These are phyloP conservation scores for Adansonia grandidieri DNA, from an alignment of 441 rosid species.

Conservation along the genomic window DNA sequence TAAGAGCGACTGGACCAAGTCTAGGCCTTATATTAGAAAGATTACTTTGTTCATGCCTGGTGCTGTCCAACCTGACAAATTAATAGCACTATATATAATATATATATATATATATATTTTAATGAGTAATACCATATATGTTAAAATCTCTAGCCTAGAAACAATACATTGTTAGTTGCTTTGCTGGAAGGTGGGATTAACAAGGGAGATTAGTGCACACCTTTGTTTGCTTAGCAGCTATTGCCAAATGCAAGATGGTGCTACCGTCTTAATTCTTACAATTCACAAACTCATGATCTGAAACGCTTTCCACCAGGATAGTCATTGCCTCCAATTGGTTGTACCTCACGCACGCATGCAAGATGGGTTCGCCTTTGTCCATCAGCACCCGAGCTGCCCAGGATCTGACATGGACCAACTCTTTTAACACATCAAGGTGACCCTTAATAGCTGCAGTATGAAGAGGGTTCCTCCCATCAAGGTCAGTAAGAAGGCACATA, in stretches of 20 bases:
- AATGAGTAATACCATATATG: no score
- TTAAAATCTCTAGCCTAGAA: no score
- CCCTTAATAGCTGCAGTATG: constrained; percentile 22
- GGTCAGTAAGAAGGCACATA: constrained; percentile 2
- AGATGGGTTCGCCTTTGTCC: constrained; percentile 19
- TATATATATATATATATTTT: no score
- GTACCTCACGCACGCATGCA: constrained; percentile 20
- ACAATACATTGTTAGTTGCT: no score
- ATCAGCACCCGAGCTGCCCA: neutral
- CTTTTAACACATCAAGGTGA: constrained; percentile 1
- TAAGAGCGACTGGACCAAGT: no score
- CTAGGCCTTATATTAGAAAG: no score
- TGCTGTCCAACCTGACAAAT: no score
- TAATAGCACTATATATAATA: no score
- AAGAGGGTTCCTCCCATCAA: constrained; percentile 26
- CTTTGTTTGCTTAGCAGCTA: constrained; percentile 30
- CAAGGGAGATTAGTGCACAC: neutral
- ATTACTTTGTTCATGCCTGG: no score
- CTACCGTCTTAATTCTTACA: constrained; percentile 24
- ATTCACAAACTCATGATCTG: constrained; percentile 31
- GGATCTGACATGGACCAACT: neutral
- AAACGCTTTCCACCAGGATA: constrained; percentile 27
- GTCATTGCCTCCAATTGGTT: neutral
- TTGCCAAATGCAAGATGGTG: constrained; percentile 32
- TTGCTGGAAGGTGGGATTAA: no score